Evolutionary conservation across 202 grass and related monocot species (phyloP).

Genomic region (Alloteropsis angusta): DNA sequence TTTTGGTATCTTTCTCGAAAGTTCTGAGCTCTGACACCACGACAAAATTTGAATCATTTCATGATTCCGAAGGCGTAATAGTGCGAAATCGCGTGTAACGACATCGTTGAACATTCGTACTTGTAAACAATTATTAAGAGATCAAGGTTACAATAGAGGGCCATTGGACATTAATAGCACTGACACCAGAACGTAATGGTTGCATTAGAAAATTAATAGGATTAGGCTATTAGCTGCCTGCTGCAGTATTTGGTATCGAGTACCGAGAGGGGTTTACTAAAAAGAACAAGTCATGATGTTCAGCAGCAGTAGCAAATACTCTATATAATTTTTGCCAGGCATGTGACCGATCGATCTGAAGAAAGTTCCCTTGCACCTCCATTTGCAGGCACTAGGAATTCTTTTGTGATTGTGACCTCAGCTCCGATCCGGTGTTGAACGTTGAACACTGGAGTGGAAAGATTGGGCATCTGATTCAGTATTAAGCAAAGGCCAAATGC

Average conservation of each 20-base stretch:
- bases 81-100: background rate
- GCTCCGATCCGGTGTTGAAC: background rate
- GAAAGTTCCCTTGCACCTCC: background rate
- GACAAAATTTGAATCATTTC: background rate
- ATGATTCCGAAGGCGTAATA: background rate
- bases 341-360: conserved; percentile 7
- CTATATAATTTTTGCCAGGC: background rate
- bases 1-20: background rate
- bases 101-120: background rate
- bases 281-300: background rate
- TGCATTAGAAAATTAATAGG: background rate
- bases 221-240: background rate
- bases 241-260: background rate
- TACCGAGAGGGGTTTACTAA: background rate
- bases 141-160: background rate
- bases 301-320: background rate
- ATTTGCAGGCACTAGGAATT: background rate
- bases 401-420: background rate
- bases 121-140: background rate
- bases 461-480: background rate
- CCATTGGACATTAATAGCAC: background rate
- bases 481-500: background rate
- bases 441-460: background rate
- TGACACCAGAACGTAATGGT: background rate
- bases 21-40: background rate